Evolutionary conservation across 257 asterid species (phyloP), one percentile per base, ranked within the genome.

Genomic region (Fraxinus americana): DNA sequence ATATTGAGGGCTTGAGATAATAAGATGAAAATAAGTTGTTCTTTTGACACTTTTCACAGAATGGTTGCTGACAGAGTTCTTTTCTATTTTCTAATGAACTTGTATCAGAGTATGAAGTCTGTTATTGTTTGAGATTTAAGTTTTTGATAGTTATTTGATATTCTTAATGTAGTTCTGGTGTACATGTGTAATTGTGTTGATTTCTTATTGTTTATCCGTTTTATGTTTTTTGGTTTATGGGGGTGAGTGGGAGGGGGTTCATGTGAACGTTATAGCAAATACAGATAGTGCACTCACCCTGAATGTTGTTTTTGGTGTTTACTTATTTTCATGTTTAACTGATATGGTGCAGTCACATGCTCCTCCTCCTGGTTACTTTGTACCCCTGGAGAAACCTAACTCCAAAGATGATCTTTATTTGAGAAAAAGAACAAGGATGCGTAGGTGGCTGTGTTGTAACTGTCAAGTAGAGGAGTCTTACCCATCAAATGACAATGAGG

Each of bases 401-500:
- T 79, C 86, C 74, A 88, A 91, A 74, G 91, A 86, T 83, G 73
- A 84, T 84, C 80, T 75, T 80, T 88, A 88, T 86, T 72, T 88
- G 84, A 89, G 87, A 76, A 91, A 85, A 91, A 88, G 87, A 82
- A 77, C 88, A 78, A 91, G 92, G 86, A 92, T 93, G 98, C 92
- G 97, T 35, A 89, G 93, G 92, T 93, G 98, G 98, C 82, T 93
- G 78, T 91, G 98, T 75, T 93, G 97, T 78, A 82, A 88, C 73
- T 88, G 94, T 82, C 89, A 88, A 67, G 89, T 78, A 57, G 98
- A 93, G 85, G 94, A 93, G 83, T 74, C 96, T 67, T 87, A 88
- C 78, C 90, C 85, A 7, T 80, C 90, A 41, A 66, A 85, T 39
- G 98, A 91, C 86, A 85, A 80, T 74, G 97, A 90, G 87, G 92